Conservation (phyloP, 768 basidiomycete genomes). For the Suillus ampliporus region DNA sequence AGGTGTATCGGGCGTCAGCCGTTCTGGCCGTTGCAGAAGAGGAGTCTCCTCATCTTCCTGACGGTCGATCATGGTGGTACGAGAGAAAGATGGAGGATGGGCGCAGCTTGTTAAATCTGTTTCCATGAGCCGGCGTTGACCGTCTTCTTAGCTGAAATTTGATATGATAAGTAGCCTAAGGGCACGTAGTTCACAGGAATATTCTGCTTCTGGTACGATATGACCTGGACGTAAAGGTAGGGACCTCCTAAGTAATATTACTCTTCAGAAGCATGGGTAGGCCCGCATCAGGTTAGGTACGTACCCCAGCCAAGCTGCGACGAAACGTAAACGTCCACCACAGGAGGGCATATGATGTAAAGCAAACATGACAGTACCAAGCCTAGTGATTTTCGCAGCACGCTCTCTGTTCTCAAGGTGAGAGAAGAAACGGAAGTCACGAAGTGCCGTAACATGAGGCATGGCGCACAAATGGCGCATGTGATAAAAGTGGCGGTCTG, state of each 20-base stretch:
- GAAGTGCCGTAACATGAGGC: not conserved
- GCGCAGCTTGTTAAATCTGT: not conserved
- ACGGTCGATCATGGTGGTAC: slow-evolving; percentile 25
- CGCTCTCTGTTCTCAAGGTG: not conserved
- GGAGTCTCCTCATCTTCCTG: slow-evolving; percentile 60
- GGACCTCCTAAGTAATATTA: not conserved
- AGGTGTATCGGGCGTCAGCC: slow-evolving; percentile 39
- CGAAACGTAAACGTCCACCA: not conserved
- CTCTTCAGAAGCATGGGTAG: not conserved
- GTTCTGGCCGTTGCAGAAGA: slow-evolving; percentile 42
- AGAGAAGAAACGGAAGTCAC: not conserved
- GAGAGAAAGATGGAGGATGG: slow-evolving; percentile 13
- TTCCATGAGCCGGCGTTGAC: not conserved
- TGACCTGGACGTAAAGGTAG: not conserved
- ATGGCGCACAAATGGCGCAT: too few relatives aligned
- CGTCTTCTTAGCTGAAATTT: not conserved
- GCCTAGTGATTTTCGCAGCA: not conserved
- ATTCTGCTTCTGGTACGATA: not conserved
- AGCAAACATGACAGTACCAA: not conserved
- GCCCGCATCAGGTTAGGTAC: not conserved
- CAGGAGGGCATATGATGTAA: not conserved
- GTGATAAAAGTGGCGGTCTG: slow-evolving; percentile 93
- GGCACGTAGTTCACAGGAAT: not conserved
- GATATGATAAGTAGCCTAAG: not conserved
- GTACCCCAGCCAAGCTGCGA: not conserved